Evolutionary conservation across 2,329 filamentous ascomycete species (phyloP), one percentile per base, ranked within the genome.

Genomic region (Phyllosticta citriasiana): DNA sequence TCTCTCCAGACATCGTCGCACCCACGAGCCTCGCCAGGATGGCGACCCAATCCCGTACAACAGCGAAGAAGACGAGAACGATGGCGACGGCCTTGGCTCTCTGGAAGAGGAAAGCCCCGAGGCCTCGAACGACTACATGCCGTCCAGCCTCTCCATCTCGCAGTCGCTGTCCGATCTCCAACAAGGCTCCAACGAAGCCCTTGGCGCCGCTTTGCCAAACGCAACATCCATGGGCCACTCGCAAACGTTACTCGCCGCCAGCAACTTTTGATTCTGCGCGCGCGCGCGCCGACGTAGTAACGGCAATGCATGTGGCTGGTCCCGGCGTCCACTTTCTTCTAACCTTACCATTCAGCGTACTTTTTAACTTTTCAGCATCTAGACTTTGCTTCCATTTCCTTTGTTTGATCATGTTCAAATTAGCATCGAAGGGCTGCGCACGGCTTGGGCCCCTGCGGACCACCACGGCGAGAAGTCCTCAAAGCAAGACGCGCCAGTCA

Each of bases 21-120:
- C 91, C 68, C 93, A 97, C 77, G 95, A 96, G 80, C 80, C 82
- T 55, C 83, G 84, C 68, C 79, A 82, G 63, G 82, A 85, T 67
- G 84, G 82, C 65, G 78, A 81, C 67, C 79, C 88, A 83, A 73
- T 87, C 62, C 80, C 86, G 68, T 82, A 81, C 70, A 82, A 86
- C 63, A 88, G 88, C 50, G 91, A 93, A 62, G 91, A 96, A 67
- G 91, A 95, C 54, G 85, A 93, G 67, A 91, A 96, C 70, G 89
- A 94, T 60, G 90, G 93, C 63, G 91, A 95, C 66, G 88, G 92
- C 30, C 85, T 93, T 60, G 88, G 88, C 58, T 87, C 89, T 50
- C 82, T 92, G 27, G 89, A 91, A 65, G 88, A 92, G 65, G 85
- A 88, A n/a, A 91, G 88, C 12, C 88, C 89, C 16, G 85, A 82